Conservation (phyloP, 345 rosid species). For the Lepidium didymum region DNA sequence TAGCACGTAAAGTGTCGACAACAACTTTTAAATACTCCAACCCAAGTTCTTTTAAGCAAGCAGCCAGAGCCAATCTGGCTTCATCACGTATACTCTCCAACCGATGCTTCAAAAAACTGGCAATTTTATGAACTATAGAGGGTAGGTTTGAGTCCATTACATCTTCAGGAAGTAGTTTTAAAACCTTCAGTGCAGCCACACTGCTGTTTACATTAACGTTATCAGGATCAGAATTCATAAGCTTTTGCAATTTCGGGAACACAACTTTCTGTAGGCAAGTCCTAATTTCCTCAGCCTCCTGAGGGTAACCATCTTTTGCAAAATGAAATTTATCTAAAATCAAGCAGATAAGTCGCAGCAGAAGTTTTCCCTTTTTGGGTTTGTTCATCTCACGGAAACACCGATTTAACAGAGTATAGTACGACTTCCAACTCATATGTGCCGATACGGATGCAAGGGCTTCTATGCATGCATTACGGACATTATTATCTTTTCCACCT, state of each 20-base stretch:
- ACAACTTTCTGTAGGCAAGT: constrained; percentile 50
- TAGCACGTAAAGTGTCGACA: constrained; percentile 49
- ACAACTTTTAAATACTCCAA: constrained; percentile 68
- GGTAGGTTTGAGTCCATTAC: constrained; percentile 71
- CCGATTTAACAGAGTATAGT: constrained; percentile 54
- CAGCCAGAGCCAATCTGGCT: constrained; percentile 78
- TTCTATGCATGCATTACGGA: constrained; percentile 60
- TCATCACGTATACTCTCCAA: constrained; percentile 60
- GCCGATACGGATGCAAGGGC: constrained; percentile 75
- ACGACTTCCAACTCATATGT: constrained; percentile 71
- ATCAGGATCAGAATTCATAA: constrained; percentile 54
- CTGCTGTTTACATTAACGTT: constrained; percentile 58
- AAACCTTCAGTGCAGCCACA: constrained; percentile 70
- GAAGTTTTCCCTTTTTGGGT: constrained; percentile 57
- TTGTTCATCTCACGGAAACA: constrained; percentile 64
- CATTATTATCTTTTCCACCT: constrained; percentile 60
- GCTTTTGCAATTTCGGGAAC: constrained; percentile 66
- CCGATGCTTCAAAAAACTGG: constrained; percentile 67
- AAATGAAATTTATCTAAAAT: constrained; percentile 80
- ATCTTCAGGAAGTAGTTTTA: constrained; percentile 81
- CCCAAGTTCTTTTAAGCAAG: constrained; percentile 90
- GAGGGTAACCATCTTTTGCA: constrained; percentile 26
- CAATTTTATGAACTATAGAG: constrained; percentile 57
- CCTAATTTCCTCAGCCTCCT: constrained; percentile 45
- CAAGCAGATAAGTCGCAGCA: constrained; percentile 59